These are phyloP conservation scores for Xanthoceras sorbifolium DNA, from an alignment of 345 rosid genomes.

Conservation along the genomic window DNA sequence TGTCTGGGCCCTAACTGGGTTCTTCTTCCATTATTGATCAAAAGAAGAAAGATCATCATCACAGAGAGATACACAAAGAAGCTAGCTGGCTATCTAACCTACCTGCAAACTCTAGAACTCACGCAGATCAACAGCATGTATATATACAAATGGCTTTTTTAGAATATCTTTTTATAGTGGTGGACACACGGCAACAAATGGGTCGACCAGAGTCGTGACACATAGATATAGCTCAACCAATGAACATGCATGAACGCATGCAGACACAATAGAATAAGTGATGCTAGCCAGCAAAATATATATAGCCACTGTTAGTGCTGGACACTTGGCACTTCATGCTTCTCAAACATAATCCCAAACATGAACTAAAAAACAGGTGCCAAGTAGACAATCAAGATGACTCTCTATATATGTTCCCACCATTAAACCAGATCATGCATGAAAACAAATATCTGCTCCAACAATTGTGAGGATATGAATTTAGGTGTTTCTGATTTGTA, in stretches of 20 bases:
- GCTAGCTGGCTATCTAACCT: too few species aligned
- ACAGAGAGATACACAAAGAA: not conserved
- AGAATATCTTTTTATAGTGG: too few species aligned
- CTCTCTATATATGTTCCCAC: not conserved
- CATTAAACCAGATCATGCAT: not conserved
- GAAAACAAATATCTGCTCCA: conserved; percentile 4
- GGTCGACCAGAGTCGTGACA: not conserved
- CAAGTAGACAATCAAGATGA: conserved; percentile 1
- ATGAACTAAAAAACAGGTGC: not conserved
- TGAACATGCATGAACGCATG: not conserved
- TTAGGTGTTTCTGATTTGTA: too few species aligned
- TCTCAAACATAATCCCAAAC: not conserved
- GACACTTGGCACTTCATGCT: conserved; percentile 29
- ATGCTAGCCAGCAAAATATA: not conserved
- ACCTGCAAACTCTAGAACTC: conserved; percentile 11
- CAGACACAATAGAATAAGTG: not conserved
- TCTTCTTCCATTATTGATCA: conserved; percentile 16
- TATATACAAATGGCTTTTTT: conserved; percentile 11
- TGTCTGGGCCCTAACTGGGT: not conserved
- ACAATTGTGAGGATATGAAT: too few species aligned
- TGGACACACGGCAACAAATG: conserved; percentile 26
- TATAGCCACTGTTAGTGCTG: conserved; percentile 18
- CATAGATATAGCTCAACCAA: not conserved
- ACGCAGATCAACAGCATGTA: too few species aligned
- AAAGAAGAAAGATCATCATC: not conserved